Evolutionary conservation across 441 rosid species (phyloP).

Genomic region (Isatis lusitanica): DNA sequence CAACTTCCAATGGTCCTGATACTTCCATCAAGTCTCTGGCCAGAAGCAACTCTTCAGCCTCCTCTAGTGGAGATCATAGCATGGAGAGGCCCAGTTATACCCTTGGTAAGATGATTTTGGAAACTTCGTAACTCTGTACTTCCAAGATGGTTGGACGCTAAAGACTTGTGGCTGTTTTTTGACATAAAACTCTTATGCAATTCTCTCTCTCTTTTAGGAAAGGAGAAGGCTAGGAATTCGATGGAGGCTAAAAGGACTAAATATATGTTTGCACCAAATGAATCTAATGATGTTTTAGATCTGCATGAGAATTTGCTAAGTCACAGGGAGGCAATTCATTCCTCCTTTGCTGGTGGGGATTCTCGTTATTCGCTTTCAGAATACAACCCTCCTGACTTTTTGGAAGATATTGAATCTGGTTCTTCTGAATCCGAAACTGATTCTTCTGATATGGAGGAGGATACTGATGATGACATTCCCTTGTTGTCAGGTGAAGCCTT

Average conservation of each 20-base stretch:
- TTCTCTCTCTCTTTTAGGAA: conserved; percentile 54
- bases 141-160: conserved; percentile 31
- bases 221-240: conserved; percentile 48
- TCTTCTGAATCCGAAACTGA: conserved; percentile 71
- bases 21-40: conserved; percentile 44
- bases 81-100: conserved; percentile 45
- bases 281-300: conserved; percentile 51
- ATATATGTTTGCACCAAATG: conserved; percentile 51
- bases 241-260: conserved; percentile 65
- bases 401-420: conserved; percentile 57
- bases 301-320: conserved; percentile 49
- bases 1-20: conserved; percentile 51
- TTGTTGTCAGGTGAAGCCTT: conserved; percentile 58
- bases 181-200: conserved; percentile 34
- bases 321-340: conserved; percentile 45
- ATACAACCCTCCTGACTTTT: conserved; percentile 56
- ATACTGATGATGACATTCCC: conserved; percentile 62
- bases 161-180: conserved; percentile 21
- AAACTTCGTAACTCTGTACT: conserved; percentile 11
- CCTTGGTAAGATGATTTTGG: conserved; percentile 56
- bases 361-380: conserved; percentile 44
- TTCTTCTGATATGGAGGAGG: conserved; percentile 82
- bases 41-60: conserved; percentile 47
- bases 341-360: conserved; percentile 47
- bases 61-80: conserved; percentile 48